Base-by-base conservation (phyloP, 2,329 filamentous ascomycete genomes). In the Xylaria sp. region DNA sequence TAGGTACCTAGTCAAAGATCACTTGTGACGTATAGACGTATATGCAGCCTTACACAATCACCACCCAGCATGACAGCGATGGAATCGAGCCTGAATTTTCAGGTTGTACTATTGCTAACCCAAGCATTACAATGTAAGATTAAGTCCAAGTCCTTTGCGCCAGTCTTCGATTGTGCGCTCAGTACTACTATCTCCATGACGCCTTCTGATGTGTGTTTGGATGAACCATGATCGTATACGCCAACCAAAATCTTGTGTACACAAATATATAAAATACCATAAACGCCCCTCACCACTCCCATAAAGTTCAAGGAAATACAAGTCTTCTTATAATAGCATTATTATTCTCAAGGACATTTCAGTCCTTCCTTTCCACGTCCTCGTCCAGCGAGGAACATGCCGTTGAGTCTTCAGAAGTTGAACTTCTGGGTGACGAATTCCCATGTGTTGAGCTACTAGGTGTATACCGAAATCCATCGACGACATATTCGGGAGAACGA, bases 381-480 rank as follows among this genome's bases (percentile, higher is more conserved):
- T 77, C 76, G 63, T 77, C 76, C 55, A 77, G 72, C 28, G 75
- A 74, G 15, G 75, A 74, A 46, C 66, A 70, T 37, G 67, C 68
- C 4, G 55, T 67, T 2, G 72, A 74, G 20, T 67, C 55, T 12
- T 71, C 73, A 69, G 60, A 54, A 58, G 7, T 62, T 7, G 73
- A 75, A 66, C 56, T 69, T 34, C 31, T 64, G 18, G 64, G 51
- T 15, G 65, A 63, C 28, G 46, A 63, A 48, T 9, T 46, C 44
- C 61, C 59, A 46, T 28, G 6, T 13, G 48, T 66, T 31, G 66
- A 70, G 18, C 58, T 41, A 39, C 18, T 28, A 3, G 82, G 81
- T 2, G 76, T 78, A 70, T 81, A 82, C 66, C 80, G 77, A 73
- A 82, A 82, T 23, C 83, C 84, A 66, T 85, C 83, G 1, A 80